Conservation (phyloP, 2,329 filamentous ascomycete genomes). For the Phoma sp. region DNA sequence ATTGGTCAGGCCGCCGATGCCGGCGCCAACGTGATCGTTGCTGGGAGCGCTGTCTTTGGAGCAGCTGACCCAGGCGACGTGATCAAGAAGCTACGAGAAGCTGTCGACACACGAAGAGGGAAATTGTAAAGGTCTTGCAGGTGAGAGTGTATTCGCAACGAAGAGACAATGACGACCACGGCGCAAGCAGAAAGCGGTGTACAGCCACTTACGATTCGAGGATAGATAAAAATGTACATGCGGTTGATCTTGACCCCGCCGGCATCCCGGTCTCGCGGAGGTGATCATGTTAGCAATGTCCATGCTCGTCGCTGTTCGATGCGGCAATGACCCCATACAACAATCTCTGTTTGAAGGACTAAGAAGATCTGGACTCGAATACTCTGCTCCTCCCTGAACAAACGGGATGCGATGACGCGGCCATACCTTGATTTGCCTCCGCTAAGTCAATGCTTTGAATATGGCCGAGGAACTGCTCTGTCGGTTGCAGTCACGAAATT, state of each 20-base stretch:
- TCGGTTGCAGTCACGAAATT: not conserved
- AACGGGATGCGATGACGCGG: not conserved
- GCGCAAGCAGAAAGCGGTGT: not conserved
- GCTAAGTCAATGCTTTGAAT: not conserved
- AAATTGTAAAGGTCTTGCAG: slow-evolving; percentile 32
- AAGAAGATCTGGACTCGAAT: not conserved
- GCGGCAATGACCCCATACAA: not conserved
- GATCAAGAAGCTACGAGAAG: slow-evolving; percentile 78
- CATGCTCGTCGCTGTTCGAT: not conserved
- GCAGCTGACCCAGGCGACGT: slow-evolving; percentile 87
- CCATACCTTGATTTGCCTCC: not conserved
- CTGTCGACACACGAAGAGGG: slow-evolving; percentile 70
- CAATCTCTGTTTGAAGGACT: not conserved
- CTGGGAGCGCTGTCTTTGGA: slow-evolving; percentile 93
- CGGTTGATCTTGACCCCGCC: not conserved
- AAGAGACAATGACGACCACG: slow-evolving; percentile 3
- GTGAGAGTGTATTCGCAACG: not conserved
- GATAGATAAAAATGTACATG: slow-evolving; percentile 16
- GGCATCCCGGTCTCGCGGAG: not conserved
- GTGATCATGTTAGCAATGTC: not conserved
- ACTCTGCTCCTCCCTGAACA: not conserved
- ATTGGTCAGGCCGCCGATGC: slow-evolving; percentile 95
- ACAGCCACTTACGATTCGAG: not conserved
- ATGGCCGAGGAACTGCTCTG: not conserved
- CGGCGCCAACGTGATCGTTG: slow-evolving; percentile 97